Percentiles rank a stretch among this genome's conserved stretches.
These are phyloP conservation scores for Sphaerostilbella broomeana DNA, from an alignment of 2,329 filamentous ascomycete species.

Conservation along the genomic window DNA sequence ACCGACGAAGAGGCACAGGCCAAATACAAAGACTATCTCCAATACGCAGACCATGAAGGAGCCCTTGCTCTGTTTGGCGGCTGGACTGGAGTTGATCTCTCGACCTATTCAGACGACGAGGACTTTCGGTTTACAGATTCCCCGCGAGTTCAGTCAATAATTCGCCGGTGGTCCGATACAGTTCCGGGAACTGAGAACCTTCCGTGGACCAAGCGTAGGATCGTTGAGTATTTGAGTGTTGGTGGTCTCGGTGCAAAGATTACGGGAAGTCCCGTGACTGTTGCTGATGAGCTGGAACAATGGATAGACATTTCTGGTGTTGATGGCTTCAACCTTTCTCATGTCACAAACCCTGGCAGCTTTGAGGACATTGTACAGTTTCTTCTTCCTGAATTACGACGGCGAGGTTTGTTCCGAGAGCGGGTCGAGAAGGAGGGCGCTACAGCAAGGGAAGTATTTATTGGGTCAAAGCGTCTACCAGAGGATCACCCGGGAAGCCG, in stretches of 20 bases:
- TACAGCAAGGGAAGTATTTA: conserved; percentile 16
- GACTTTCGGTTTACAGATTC: conserved; percentile 9
- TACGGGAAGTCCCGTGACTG: conserved; percentile 37
- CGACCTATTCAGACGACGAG: conserved; percentile 8
- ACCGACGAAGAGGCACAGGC: conserved; percentile 9
- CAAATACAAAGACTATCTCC: conserved; percentile 5
- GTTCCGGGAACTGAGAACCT: conserved; percentile 14
- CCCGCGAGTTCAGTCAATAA: conserved; percentile 11
- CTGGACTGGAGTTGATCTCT: conserved; percentile 10
- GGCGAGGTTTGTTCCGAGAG: conserved; percentile 15
- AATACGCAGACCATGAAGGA: conserved; percentile 10
- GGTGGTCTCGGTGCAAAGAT: conserved; percentile 42
- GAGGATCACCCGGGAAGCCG: conserved; percentile 14
- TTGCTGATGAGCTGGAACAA: conserved; percentile 41
- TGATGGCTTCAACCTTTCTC: conserved; percentile 33
- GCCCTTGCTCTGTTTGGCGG: conserved; percentile 9
- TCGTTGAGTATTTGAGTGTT: conserved; percentile 48
- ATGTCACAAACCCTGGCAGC: conserved; percentile 43
- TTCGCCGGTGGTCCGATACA: conserved; percentile 15
- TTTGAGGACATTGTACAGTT: conserved; percentile 59
- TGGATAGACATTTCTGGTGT: conserved; percentile 33
- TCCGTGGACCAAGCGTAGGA: conserved; percentile 50
- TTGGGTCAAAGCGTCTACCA: conserved; percentile 12
- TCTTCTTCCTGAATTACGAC: conserved; percentile 54
- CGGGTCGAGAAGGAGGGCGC: conserved; percentile 13